Evolutionary conservation across 768 basidiomycete species (phyloP).

Genomic region (Coprinopsis sp.): DNA sequence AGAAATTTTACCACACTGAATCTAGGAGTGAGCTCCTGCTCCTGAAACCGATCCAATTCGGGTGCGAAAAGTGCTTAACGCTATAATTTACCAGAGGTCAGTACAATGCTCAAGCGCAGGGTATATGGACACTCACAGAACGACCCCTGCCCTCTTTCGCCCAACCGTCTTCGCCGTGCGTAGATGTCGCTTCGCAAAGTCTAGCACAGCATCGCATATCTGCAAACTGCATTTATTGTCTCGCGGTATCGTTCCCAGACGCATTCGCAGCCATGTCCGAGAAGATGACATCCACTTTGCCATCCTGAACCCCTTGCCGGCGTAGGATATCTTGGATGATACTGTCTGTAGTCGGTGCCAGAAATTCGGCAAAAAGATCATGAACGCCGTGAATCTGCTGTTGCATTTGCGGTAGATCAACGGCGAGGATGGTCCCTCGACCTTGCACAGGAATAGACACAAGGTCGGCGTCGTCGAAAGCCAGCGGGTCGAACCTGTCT

Average conservation of each 20-base stretch:
- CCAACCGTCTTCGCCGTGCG: slow-evolving; percentile 41
- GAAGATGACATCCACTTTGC: slow-evolving; percentile 72
- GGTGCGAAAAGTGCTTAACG: slow-evolving; percentile 85
- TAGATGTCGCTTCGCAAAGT: slow-evolving; percentile 57
- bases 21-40: slow-evolving; percentile 47
- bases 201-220: slow-evolving; percentile 69
- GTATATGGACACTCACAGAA: slow-evolving; percentile 44
- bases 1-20: slow-evolving; percentile 65
- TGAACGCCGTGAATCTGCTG: slow-evolving; percentile 74
- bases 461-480: slow-evolving; percentile 32
- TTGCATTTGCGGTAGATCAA: slow-evolving; percentile 73
- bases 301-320: slow-evolving; percentile 22
- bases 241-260: slow-evolving; percentile 58
- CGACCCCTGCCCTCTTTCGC: slow-evolving; percentile 41
- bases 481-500: slow-evolving; percentile 37
- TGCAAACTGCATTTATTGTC: slow-evolving; percentile 70
- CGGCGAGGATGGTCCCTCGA: slow-evolving; percentile 58
- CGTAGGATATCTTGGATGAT: slow-evolving; percentile 37
- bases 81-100: no score
- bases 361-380: slow-evolving; percentile 75
- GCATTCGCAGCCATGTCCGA: slow-evolving; percentile 90
- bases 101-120: slow-evolving; percentile 6
- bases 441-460: slow-evolving; percentile 15
- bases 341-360: slow-evolving; percentile 45
- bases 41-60: slow-evolving; percentile 58